Conservation (phyloP, 495 filamentous ascomycete species). For the Aspergillus steynii region DNA sequence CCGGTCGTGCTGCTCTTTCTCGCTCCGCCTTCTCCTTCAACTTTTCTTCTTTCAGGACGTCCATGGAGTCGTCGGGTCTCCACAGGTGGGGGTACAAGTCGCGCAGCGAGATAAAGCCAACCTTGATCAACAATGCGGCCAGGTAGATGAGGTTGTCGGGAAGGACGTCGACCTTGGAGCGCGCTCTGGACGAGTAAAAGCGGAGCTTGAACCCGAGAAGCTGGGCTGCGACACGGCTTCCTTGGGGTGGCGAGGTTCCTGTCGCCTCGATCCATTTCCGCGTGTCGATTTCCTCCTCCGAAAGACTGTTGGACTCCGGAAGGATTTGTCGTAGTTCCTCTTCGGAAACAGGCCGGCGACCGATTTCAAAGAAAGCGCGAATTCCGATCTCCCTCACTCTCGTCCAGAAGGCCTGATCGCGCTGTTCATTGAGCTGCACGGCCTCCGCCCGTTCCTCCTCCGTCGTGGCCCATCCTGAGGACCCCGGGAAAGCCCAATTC, state of each 20-base stretch:
- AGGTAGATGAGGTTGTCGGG: constrained; percentile 92
- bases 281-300: constrained; percentile 52
- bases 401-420: constrained; percentile 81
- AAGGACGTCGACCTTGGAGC: constrained; percentile 66
- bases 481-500: constrained; percentile 76
- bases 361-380: constrained; percentile 84
- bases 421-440: constrained; percentile 51
- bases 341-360: constrained; percentile 56
- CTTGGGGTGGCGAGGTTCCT: constrained; percentile 75
- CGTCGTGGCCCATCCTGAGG: constrained; percentile 51
- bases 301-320: constrained; percentile 38
- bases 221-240: constrained; percentile 89
- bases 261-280: constrained; percentile 75
- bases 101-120: constrained; percentile 92
- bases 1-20: constrained; percentile 63
- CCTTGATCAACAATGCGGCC: constrained; percentile 89
- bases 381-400: constrained; percentile 73
- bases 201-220: constrained; percentile 96
- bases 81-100: constrained; percentile 94
- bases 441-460: constrained; percentile 64
- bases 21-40: constrained; percentile 78
- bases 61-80: constrained; percentile 82
- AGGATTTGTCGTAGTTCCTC: constrained; percentile 47
- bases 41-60: constrained; percentile 60
- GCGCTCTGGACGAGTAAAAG: constrained; percentile 80